Evolutionary conservation across 169 alveolate species (phyloP).

Genomic region (Prorocentrum cordatum): DNA sequence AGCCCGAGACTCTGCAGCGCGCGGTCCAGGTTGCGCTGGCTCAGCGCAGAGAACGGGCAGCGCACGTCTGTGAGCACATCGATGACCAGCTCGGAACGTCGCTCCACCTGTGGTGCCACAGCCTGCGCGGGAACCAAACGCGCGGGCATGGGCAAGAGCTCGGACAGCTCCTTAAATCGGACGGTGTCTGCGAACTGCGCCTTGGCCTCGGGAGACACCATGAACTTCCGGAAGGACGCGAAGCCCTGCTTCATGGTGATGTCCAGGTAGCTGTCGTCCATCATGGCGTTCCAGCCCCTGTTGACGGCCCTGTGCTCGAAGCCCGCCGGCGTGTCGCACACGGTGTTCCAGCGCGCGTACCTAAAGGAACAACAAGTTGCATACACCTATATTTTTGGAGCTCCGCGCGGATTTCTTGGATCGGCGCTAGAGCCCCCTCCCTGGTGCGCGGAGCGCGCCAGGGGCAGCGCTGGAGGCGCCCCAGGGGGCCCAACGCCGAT

Average conservation of each 20-base stretch:
- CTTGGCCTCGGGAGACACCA: conserved; percentile 66
- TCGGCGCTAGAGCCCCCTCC: too few species aligned
- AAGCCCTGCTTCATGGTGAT: conserved; percentile 39
- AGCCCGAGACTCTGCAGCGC: neutral
- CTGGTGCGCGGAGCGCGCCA: too few species aligned
- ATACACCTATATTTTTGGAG: neutral
- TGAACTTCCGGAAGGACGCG: conserved; percentile 9
- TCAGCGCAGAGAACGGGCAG: conserved; percentile 37
- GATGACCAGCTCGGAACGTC: conserved; percentile 31
- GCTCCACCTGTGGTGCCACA: too few species aligned
- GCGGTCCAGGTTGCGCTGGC: neutral
- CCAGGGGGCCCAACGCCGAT: too few species aligned
- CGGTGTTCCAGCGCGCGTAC: conserved; percentile 65
- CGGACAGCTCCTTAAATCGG: conserved; percentile 28
- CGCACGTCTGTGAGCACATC: conserved; percentile 63
- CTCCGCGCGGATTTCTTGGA: too few species aligned
- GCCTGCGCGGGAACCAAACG: too few species aligned
- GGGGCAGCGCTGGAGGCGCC: too few species aligned
- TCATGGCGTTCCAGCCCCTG: conserved; percentile 69
- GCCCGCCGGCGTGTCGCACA: conserved; percentile 45
- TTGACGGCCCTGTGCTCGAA: conserved; percentile 35
- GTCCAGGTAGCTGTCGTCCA: conserved; percentile 57
- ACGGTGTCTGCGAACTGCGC: conserved; percentile 32
- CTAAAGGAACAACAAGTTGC: neutral
- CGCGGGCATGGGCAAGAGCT: neutral